Conservation (phyloP, 495 filamentous ascomycete species). For the Aspergillus campestris region DNA sequence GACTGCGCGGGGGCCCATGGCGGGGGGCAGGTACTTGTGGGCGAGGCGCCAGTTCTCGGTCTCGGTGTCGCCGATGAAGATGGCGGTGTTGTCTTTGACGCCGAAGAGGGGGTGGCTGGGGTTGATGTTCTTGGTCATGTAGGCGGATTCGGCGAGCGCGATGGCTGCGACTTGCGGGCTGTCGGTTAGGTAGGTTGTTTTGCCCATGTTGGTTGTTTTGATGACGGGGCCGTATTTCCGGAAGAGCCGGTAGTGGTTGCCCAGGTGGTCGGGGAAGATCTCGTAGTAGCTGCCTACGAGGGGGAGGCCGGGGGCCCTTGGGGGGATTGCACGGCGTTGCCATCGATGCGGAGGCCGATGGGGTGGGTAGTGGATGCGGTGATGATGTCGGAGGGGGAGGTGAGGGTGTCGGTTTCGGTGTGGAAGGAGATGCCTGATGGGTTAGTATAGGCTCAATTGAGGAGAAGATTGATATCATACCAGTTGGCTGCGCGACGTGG, state of each 20-base stretch:
- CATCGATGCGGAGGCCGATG: slow-evolving; percentile 37
- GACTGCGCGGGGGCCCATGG: slow-evolving; percentile 45
- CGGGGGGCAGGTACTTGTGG: slow-evolving; percentile 49
- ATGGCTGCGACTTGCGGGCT: slow-evolving; percentile 32
- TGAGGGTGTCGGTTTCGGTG: slow-evolving; percentile 15
- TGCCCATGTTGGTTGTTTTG: slow-evolving; percentile 48
- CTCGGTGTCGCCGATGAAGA: slow-evolving; percentile 48
- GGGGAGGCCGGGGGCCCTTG: slow-evolving; percentile 43
- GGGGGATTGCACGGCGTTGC: slow-evolving; percentile 29
- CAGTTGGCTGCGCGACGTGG: slow-evolving; percentile 14
- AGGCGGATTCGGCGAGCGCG: slow-evolving; percentile 32
- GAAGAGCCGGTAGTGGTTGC: slow-evolving; percentile 51
- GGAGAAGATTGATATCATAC: slow-evolving; percentile 2
- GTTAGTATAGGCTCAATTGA: background rate
- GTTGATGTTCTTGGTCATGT: slow-evolving; percentile 47
- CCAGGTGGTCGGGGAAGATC: slow-evolving; percentile 50
- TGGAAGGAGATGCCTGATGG: slow-evolving; percentile 30
- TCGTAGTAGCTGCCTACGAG: slow-evolving; percentile 45
- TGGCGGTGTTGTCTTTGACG: slow-evolving; percentile 40
- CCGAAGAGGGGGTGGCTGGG: slow-evolving; percentile 38
- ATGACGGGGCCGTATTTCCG: slow-evolving; percentile 44
- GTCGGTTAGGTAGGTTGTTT: slow-evolving; percentile 42
- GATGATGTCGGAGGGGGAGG: slow-evolving; percentile 20
- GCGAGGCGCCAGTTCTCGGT: slow-evolving; percentile 34
- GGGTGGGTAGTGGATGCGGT: slow-evolving; percentile 10